Evolutionary conservation across 2,329 filamentous ascomycete species (phyloP).

Genomic region (Penicillium sp.): DNA sequence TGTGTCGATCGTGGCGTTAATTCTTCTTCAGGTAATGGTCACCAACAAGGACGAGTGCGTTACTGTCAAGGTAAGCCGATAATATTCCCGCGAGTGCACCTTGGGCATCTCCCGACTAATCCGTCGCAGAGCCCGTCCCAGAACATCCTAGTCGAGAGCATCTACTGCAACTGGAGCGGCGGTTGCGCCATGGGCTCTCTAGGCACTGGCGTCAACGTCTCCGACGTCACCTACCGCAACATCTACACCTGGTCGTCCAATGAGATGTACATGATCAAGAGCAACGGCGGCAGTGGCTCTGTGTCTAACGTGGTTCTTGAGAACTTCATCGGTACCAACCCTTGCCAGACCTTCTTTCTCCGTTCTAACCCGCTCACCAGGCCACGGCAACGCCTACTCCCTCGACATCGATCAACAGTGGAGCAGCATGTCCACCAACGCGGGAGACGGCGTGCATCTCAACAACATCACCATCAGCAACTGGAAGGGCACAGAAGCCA

Average conservation of each 20-base stretch:
- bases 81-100: too few species aligned
- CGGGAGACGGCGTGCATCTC: slow-evolving; percentile 53
- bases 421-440: slow-evolving; percentile 42
- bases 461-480: slow-evolving; percentile 54
- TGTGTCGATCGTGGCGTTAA: slow-evolving; percentile 2
- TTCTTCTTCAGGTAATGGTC: slow-evolving; percentile 47
- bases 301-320: slow-evolving; percentile 52
- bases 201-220: slow-evolving; percentile 49
- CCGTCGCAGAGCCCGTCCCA: slow-evolving; percentile 47
- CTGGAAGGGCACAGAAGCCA: slow-evolving; percentile 54
- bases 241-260: slow-evolving; percentile 60
- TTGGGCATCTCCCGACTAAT: too few species aligned
- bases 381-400: slow-evolving; percentile 58
- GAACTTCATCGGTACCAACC: slow-evolving; percentile 51
- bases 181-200: slow-evolving; percentile 59
- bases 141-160: slow-evolving; percentile 58
- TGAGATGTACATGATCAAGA: slow-evolving; percentile 64
- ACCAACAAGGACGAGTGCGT: slow-evolving; percentile 64
- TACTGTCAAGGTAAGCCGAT: slow-evolving; percentile 50
- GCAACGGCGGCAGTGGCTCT: slow-evolving; percentile 55
- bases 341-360: too few species aligned
- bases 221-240: slow-evolving; percentile 55
- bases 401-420: slow-evolving; percentile 57
- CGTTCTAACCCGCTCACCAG: slow-evolving; percentile 28
- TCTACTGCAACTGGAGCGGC: slow-evolving; percentile 63